Percentiles rank a stretch among this genome's conserved stretches.
phyloP scores from a whole-genome alignment of 768 basidiomycete species.

The Pleurotus ostreatus region DNA sequence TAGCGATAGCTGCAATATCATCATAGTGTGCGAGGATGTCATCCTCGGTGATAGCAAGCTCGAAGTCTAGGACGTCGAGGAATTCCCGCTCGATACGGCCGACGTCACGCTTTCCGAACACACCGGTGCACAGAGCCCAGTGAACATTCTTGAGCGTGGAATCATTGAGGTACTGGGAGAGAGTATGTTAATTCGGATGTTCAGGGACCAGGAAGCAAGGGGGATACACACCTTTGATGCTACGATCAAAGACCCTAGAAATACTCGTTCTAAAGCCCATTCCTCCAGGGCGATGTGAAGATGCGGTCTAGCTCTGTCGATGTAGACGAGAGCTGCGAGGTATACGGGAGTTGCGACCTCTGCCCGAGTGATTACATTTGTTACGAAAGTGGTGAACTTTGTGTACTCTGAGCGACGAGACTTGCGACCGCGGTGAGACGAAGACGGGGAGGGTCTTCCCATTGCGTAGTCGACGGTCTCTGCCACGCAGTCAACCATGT shows the following conservation, averaged over 20 bases:
- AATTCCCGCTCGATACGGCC: constrained; percentile 82
- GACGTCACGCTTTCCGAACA: constrained; percentile 78
- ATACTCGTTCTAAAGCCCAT: constrained; percentile 88
- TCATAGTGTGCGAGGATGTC: constrained; percentile 56
- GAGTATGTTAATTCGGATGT: constrained; percentile 9
- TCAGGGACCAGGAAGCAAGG: constrained; percentile 2
- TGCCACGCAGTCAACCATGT: constrained; percentile 61
- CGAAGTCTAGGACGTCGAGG: constrained; percentile 75
- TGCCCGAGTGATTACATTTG: constrained; percentile 65
- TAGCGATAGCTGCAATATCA: constrained; percentile 26
- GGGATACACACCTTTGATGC: constrained; percentile 68
- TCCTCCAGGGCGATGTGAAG: constrained; percentile 78
- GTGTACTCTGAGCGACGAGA: constrained; percentile 47
- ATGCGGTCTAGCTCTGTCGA: constrained; percentile 72
- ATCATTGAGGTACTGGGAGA: constrained; percentile 73
- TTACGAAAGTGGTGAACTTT: constrained; percentile 62
- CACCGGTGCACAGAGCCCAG: constrained; percentile 83
- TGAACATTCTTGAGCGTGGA: constrained; percentile 89
- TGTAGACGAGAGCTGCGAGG: constrained; percentile 71
- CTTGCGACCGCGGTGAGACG: constrained; percentile 41
- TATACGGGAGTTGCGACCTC: constrained; percentile 70
- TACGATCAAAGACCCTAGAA: constrained; percentile 84
- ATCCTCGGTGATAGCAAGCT: constrained; percentile 59
- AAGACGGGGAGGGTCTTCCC: constrained; percentile 56
- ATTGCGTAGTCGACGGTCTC: constrained; percentile 78